These are phyloP conservation scores for Colletotrichum tropicale DNA, from an alignment of 2,329 filamentous ascomycete species.

Conservation along the genomic window DNA sequence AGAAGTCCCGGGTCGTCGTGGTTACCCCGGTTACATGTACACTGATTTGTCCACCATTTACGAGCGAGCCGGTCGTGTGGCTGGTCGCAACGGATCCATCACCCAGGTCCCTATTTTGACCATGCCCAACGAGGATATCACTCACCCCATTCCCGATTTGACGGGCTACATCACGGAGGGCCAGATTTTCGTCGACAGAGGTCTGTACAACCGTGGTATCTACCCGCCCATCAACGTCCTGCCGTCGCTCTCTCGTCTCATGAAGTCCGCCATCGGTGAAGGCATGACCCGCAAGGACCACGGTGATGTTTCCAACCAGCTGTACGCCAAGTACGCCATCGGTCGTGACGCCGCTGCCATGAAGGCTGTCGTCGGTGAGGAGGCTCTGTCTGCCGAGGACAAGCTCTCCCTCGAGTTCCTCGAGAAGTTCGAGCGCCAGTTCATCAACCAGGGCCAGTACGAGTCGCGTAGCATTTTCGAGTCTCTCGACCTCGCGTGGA, in stretches of 20 bases:
- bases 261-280: constrained; percentile 99
- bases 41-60: constrained; percentile 99
- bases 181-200: constrained; percentile 96
- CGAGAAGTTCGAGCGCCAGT: constrained; percentile 96
- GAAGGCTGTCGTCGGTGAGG: constrained; percentile 99
- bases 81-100: constrained; percentile 96
- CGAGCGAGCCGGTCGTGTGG: constrained; percentile 96
- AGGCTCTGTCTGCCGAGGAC: constrained; percentile 93
- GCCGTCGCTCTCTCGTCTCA: constrained; percentile 96
- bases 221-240: constrained; percentile 99
- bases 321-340: constrained; percentile 99
- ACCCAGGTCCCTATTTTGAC: constrained; percentile 99
- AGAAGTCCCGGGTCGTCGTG: constrained; percentile 98
- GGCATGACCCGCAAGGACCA: constrained; percentile 96
- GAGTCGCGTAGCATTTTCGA: constrained; percentile 92
- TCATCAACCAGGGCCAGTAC: constrained; percentile 91
- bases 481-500: constrained; percentile 95
- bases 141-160: constrained; percentile 97
- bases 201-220: constrained; percentile 93
- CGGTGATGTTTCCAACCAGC: constrained; percentile 97
- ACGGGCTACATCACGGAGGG: constrained; percentile 99
- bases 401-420: constrained; percentile 98
- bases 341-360: constrained; percentile 97
- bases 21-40: constrained; percentile 99
- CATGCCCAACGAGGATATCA: constrained; percentile 99